Evolutionary conservation across 805 yeast species (phyloP).

Genomic region (Candida railenensis): DNA sequence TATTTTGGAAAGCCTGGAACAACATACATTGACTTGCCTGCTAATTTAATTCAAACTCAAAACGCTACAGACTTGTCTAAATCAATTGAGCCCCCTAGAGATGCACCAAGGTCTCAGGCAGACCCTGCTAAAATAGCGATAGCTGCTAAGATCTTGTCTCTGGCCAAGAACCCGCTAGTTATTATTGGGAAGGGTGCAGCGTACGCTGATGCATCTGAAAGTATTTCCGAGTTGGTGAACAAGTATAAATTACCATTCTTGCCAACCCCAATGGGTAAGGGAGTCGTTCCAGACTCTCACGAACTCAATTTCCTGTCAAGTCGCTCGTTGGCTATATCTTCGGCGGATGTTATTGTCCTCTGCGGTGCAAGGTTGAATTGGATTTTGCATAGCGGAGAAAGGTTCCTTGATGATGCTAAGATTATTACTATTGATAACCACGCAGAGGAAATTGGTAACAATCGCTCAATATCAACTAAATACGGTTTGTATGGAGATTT

Average conservation of each 20-base stretch:
- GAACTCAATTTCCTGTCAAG: conserved; percentile 58
- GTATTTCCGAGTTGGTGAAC: conserved; percentile 41
- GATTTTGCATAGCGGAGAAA: conserved; percentile 69
- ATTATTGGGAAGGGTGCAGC: conserved; percentile 70
- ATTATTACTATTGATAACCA: conserved; percentile 58
- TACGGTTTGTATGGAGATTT: conserved; percentile 60
- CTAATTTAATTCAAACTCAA: conserved; percentile 49
- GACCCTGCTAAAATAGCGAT: conserved; percentile 28
- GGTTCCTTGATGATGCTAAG: conserved; percentile 43
- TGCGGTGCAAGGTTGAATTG: conserved; percentile 71
- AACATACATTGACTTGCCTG: conserved; percentile 65
- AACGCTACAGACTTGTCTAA: background rate
- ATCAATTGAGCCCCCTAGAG: background rate
- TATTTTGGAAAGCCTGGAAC: conserved; percentile 58
- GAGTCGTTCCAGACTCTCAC: conserved; percentile 54
- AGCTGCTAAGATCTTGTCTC: conserved; percentile 32
- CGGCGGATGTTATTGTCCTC: conserved; percentile 58
- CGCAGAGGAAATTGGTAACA: conserved; percentile 50
- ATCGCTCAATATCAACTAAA: conserved; percentile 33
- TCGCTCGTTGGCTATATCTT: conserved; percentile 55
- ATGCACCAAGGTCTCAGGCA: conserved; percentile 33
- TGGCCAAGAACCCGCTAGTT: conserved; percentile 49
- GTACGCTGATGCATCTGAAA: conserved; percentile 35
- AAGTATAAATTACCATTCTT: conserved; percentile 51
- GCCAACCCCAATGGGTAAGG: conserved; percentile 82